phyloP scores from a whole-genome alignment of 768 basidiomycete genomes.

The Tulasnella sp. region DNA sequence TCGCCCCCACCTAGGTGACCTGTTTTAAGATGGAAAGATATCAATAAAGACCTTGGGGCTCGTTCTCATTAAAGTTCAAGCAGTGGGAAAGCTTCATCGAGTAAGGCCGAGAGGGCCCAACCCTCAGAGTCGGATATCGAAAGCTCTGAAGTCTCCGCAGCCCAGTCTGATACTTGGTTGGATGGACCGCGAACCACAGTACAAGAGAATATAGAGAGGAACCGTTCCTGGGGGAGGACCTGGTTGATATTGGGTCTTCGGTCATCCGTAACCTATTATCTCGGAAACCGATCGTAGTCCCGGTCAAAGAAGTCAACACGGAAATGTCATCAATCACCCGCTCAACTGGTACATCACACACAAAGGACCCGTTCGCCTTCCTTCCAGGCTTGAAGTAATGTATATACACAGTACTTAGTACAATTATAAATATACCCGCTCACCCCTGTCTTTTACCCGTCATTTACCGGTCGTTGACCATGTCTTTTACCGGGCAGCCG shows the following conservation, averaged over 20 bases:
- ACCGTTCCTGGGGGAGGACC: not conserved
- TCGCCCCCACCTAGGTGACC: not conserved
- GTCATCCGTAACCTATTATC: not conserved
- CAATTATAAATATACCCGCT: not conserved
- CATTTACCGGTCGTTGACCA: constrained; percentile 1
- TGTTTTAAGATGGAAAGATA: not conserved
- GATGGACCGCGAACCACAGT: not conserved
- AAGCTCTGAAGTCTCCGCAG: not conserved
- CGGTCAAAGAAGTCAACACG: not conserved
- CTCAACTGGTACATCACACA: not conserved
- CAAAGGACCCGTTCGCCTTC: not conserved
- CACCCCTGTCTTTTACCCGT: constrained; percentile 5
- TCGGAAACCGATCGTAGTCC: not conserved
- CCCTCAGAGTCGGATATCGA: not conserved
- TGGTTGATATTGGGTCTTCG: not conserved
- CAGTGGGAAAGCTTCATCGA: not conserved
- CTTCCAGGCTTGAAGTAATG: not conserved
- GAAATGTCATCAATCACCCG: not conserved
- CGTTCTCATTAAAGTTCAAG: too few relatives aligned
- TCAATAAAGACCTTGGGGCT: not conserved
- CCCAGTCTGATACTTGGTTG: not conserved
- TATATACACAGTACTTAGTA: not conserved
- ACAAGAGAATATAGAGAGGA: not conserved
- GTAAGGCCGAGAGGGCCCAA: not conserved
- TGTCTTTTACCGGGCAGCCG: not conserved